These are phyloP conservation scores for Glaciozyma antarctica DNA, from an alignment of 768 basidiomycete genomes.

Conservation along the genomic window DNA sequence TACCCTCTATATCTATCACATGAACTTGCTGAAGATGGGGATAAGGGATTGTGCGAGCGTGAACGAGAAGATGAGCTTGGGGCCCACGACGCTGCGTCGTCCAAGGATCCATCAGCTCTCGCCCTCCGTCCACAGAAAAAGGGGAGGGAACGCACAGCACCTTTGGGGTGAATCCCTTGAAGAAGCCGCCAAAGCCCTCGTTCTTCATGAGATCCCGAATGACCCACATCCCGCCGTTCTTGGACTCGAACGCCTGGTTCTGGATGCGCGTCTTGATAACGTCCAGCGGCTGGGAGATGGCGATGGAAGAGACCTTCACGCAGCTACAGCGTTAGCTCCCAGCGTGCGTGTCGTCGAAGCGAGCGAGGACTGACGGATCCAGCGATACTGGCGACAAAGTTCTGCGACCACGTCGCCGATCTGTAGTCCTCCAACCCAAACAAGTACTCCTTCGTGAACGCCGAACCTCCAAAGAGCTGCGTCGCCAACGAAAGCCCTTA, in stretches of 20 bases:
- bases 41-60: conserved; percentile 93
- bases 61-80: conserved; percentile 96
- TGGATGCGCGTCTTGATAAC: conserved; percentile 87
- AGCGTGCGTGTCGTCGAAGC: background rate
- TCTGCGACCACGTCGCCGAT: conserved; percentile 91
- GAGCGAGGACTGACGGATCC: conserved; percentile 49
- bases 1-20: too few species aligned
- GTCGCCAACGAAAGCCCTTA: background rate
- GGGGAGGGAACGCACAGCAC: conserved; percentile 42
- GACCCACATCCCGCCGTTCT: conserved; percentile 58
- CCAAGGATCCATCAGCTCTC: background rate
- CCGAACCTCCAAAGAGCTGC: conserved; percentile 94
- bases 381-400: conserved; percentile 88
- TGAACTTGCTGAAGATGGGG: conserved; percentile 70
- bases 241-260: conserved; percentile 73
- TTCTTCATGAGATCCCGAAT: conserved; percentile 75
- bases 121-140: background rate
- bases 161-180: conserved; percentile 97
- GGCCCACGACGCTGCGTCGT: conserved; percentile 62
- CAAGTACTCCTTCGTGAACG: conserved; percentile 83
- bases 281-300: conserved; percentile 90
- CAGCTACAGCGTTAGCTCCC: background rate
- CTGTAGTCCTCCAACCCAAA: conserved; percentile 83
- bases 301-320: conserved; percentile 67
- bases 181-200: conserved; percentile 73